phyloP scores from a whole-genome alignment of 2,329 filamentous ascomycete species.

The Myriosclerotinia curreyana region DNA sequence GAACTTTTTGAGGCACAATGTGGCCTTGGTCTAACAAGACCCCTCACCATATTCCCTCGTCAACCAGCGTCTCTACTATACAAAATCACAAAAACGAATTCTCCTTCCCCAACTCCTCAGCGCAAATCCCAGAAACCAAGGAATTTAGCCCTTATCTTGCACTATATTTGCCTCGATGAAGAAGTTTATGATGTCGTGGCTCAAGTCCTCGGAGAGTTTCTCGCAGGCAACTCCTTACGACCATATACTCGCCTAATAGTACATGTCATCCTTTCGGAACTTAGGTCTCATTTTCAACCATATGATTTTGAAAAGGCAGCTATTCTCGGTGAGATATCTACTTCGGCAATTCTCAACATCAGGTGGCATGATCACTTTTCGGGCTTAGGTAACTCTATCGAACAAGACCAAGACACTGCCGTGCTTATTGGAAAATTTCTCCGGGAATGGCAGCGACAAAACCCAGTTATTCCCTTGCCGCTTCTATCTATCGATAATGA shows the following conservation, averaged over 20 bases:
- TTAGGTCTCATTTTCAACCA: conserved; percentile 46
- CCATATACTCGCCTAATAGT: conserved; percentile 50
- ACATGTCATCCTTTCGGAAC: conserved; percentile 45
- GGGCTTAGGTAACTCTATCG: conserved; percentile 45
- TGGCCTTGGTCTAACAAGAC: conserved; percentile 50
- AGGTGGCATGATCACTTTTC: conserved; percentile 51
- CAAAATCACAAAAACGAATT: conserved; percentile 61
- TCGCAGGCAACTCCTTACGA: conserved; percentile 44
- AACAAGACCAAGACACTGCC: conserved; percentile 34
- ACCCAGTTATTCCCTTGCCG: conserved; percentile 30
- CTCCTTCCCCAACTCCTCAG: conserved; percentile 38
- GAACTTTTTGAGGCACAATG: conserved; percentile 65
- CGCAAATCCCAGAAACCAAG: conserved; percentile 37
- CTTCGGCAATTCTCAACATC: conserved; percentile 46
- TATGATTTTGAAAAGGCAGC: conserved; percentile 57
- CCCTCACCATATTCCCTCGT: conserved; percentile 69
- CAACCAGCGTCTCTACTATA: conserved; percentile 81
- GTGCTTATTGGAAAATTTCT: conserved; percentile 32
- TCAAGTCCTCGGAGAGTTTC: conserved; percentile 43
- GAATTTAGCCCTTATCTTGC: conserved; percentile 63
- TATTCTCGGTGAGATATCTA: conserved; percentile 52
- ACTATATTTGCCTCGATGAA: conserved; percentile 74
- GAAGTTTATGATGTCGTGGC: conserved; percentile 59
- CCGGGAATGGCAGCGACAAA: conserved; percentile 33
- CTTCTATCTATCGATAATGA: conserved; percentile 31